Percentiles rank a stretch among this genome's conserved stretches.
Conservation (phyloP, 352 stramenopile genomes). For the Sclerospora graminicola region DNA sequence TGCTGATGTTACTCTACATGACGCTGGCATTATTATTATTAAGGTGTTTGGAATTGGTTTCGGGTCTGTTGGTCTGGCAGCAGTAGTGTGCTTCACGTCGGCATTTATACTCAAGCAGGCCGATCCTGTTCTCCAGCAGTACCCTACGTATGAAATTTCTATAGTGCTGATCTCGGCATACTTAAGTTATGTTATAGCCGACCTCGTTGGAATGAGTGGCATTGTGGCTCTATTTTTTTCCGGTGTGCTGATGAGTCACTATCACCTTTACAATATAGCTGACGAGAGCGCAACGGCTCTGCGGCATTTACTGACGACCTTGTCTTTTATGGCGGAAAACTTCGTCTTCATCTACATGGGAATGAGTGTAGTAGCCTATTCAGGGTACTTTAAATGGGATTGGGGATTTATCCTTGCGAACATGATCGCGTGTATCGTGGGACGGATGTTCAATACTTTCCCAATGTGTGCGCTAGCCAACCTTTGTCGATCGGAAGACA, state of each 20-base stretch:
- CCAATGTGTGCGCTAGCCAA: conserved; percentile 60
- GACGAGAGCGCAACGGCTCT: conserved; percentile 72
- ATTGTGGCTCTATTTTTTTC: conserved; percentile 94
- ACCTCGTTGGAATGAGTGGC: conserved; percentile 77
- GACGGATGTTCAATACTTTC: conserved; percentile 61
- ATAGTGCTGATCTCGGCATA: conserved; percentile 79
- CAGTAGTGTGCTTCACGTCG: conserved; percentile 64
- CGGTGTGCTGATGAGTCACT: conserved; percentile 82
- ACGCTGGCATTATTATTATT: conserved; percentile 64
- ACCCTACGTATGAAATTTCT: conserved; percentile 83
- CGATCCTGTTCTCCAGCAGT: conserved; percentile 60
- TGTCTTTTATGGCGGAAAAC: conserved; percentile 79
- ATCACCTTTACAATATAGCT: conserved; percentile 78
- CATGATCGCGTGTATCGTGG: conserved; percentile 33
- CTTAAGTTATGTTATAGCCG: conserved; percentile 71
- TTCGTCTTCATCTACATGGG: conserved; percentile 86
- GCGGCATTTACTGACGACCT: conserved; percentile 63
- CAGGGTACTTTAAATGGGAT: conserved; percentile 46
- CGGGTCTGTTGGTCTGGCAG: conserved; percentile 64
- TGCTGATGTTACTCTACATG: conserved; percentile 57
- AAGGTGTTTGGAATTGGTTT: conserved; percentile 79
- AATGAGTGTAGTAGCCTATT: conserved; percentile 73
- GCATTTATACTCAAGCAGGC: conserved; percentile 78
- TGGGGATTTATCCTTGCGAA: conserved; percentile 52
- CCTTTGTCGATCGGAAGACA: conserved; percentile 16